Evolutionary conservation across 1,284 basidiomycete genomes (phyloP), one percentile per base, ranked within the genome.

Genomic region (Ceratobasidium papillatum): DNA sequence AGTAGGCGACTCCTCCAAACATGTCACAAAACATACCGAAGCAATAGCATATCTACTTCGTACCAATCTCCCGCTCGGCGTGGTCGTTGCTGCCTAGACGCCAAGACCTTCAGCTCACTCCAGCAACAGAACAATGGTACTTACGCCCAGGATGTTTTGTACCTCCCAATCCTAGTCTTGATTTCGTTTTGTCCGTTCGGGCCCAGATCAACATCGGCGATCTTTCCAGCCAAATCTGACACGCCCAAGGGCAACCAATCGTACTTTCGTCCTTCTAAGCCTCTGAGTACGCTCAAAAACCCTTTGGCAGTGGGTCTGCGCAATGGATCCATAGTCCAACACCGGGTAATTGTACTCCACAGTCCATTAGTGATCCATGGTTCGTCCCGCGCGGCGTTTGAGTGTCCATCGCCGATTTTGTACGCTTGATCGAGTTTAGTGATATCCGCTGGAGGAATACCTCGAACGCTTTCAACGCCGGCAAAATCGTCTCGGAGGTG

Each of bases 321-420:
- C 11, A 62, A 43, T 19, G 69, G 69, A 11, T 61, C 22, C 32
- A 61, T n/a, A 19, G 45, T 27, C 69, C 69, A 72, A 45, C 69
- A 72, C 27, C 62, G 61, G 32, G 43, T 49, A 7, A 45, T 61
- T 12, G 34, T 1, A 41, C 36, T 30, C 69, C 69, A 72, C 8
- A 61, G 49, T 12, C 69, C 69, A 25, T 72, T 72, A 17, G 69
- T 72, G 22, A 61, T 72, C 69, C 69, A 72, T n/a, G 27, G 22
- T 17, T 25, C 41, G 36, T 61, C 56, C 3, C 69, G 69, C 4
- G 45, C 12, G 19, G 62, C 56, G n/a, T 34, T 30, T 12, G 36
- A 34, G 19, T 51, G 47, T 27, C 56, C 65, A 2, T 51, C 45
- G 8, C 19, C 34, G 3, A 68, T 38, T 30, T 52, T 22, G 30